Evolutionary conservation across 2,329 filamentous ascomycete species (phyloP), one percentile per base, ranked within the genome.

Genomic region (Phaeosphaeriaceae sp.): DNA sequence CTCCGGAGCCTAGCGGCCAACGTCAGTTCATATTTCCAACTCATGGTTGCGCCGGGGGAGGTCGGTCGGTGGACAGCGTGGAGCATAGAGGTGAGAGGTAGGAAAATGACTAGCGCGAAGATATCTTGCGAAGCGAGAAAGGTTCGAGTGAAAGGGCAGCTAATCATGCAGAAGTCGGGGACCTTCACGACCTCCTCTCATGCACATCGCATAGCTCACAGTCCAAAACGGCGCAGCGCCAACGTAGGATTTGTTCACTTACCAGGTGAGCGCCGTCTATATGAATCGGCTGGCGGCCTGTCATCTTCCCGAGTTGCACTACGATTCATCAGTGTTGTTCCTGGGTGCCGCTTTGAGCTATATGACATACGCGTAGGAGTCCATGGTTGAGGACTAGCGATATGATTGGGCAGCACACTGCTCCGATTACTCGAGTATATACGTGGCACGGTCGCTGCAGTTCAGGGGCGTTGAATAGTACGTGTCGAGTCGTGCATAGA

Each of bases 221-320:
- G n/a, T n/a, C 13, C 15, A 40, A 40, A 40, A n/a, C 15, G 2
- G 11, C 2, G 15, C 35, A 40, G 15, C 35, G 15, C 35, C 2
- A 4, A n/a, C 3, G 15, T 40, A 40, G 13, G 26, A 32, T 32
- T 64, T 48, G 22, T 43, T 57, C 19, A 43, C 88, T 75, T 84
- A 92, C 90, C 89, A 77, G 90, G 89, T 68, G 90, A 92, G 75
- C 90, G 85, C 60, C 85, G 86, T 59, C 89, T 85, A 55, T 79
- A 79, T 5, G 73, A 72, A 59, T 79, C 78, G 15, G 64, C 60
- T 10, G 71, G 63, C 11, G 76, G 69, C 67, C 90, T 89, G 63
- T 88, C 89, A 44, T 80, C 83, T 69, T 91, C 88, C 50, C 81
- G 80, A 60, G 67, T 67, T 28, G 62, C 60, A 56, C 60, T 69